Percentiles rank a stretch among this genome's conserved stretches.
Evolutionary conservation across 345 rosid genomes (phyloP).

Genomic region (Orychophragmus violaceus): DNA sequence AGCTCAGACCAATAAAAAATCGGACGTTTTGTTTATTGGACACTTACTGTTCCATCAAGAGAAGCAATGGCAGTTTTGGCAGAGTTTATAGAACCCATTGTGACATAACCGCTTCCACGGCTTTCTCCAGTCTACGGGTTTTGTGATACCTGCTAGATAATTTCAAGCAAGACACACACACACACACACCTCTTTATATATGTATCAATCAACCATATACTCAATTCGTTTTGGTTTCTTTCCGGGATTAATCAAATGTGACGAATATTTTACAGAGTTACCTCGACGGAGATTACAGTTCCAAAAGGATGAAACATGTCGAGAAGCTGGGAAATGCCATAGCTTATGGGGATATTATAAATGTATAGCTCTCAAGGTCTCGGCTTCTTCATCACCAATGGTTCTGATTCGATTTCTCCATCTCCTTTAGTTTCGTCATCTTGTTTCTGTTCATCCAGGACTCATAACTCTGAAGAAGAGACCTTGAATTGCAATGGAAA

Average conservation of each 20-base stretch:
- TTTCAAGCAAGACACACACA: slow-evolving; percentile 1
- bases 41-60: slow-evolving; percentile 51
- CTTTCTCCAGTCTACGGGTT: slow-evolving; percentile 50
- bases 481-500: slow-evolving; percentile 7
- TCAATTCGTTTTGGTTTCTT: neutral
- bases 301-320: slow-evolving; percentile 52
- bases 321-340: slow-evolving; percentile 46
- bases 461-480: slow-evolving; percentile 31
- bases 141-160: slow-evolving; percentile 41
- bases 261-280: neutral
- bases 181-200: too few relatives aligned
- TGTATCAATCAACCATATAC: too few relatives aligned
- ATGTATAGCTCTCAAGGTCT: slow-evolving; percentile 57
- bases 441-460: slow-evolving; percentile 31
- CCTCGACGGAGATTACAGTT: too few relatives aligned
- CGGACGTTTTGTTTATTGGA: neutral
- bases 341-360: slow-evolving; percentile 53
- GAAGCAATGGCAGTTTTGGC: slow-evolving; percentile 47
- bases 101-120: slow-evolving; percentile 50
- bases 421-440: slow-evolving; percentile 23
- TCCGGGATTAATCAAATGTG: neutral
- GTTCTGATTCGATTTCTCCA: too few relatives aligned
- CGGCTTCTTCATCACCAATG: too few relatives aligned
- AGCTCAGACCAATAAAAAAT: too few relatives aligned
- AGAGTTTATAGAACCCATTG: slow-evolving; percentile 42